Percentiles rank a stretch among this genome's conserved stretches.
Evolutionary conservation across 2,329 filamentous ascomycete species (phyloP).

Genomic region (Pseudogymnoascus verrucosus): DNA sequence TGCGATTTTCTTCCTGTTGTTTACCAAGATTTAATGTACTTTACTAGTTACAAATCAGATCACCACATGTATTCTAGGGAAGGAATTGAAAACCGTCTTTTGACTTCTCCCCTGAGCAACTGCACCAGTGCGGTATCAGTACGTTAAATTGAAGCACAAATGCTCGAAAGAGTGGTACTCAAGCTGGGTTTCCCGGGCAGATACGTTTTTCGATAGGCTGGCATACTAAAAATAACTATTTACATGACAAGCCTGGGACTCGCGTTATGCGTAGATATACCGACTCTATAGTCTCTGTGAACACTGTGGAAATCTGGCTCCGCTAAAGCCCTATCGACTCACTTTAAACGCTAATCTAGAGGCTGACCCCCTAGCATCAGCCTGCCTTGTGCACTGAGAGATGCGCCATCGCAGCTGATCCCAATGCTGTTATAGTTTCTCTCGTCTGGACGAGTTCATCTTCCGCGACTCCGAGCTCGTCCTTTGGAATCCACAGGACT

Average conservation of each 20-base stretch:
- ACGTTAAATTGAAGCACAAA: too few relatives aligned
- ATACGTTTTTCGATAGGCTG: too few relatives aligned
- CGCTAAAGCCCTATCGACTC: not conserved
- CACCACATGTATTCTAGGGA: not conserved
- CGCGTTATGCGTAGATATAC: too few relatives aligned
- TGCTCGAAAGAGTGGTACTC: too few relatives aligned
- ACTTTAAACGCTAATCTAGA: not conserved
- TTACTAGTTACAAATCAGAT: not conserved
- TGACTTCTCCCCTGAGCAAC: not conserved
- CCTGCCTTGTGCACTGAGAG: not conserved
- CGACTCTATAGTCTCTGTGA: too few relatives aligned
- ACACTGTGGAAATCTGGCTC: too few relatives aligned
- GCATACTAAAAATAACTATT: too few relatives aligned
- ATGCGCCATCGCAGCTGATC: not conserved
- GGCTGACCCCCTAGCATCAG: not conserved
- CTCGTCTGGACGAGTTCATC: not conserved
- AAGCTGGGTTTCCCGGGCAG: too few relatives aligned
- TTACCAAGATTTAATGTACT: not conserved
- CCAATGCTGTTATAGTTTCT: not conserved
- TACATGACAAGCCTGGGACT: too few relatives aligned
- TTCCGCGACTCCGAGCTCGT: too few relatives aligned
- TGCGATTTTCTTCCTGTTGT: not conserved
- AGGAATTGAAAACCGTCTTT: not conserved
- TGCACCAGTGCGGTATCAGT: too few relatives aligned
- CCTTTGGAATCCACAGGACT: too few relatives aligned